Evolutionary conservation across 2,329 filamentous ascomycete genomes (phyloP).

Genomic region (Penicillium olsonii): DNA sequence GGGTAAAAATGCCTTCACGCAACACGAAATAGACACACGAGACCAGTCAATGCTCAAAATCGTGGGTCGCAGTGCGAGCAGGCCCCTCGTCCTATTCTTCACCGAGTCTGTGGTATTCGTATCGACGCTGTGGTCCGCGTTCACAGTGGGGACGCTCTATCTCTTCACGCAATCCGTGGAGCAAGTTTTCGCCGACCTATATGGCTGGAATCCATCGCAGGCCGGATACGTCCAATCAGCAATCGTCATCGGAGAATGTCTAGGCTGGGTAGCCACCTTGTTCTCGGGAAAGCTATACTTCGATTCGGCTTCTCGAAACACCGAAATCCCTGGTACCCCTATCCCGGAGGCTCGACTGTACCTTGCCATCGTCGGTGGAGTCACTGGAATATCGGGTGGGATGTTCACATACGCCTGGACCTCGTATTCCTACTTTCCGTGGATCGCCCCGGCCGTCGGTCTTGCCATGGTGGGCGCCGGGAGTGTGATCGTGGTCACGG

Average conservation of each 20-base stretch:
- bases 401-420: slow-evolving; percentile 43
- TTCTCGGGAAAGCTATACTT: slow-evolving; percentile 32
- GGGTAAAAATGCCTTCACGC: slow-evolving; percentile 28
- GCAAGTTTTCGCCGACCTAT: slow-evolving; percentile 41
- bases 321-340: slow-evolving; percentile 40
- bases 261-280: slow-evolving; percentile 40
- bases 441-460: slow-evolving; percentile 38
- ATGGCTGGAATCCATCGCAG: slow-evolving; percentile 30
- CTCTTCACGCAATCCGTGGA: slow-evolving; percentile 47
- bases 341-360: slow-evolving; percentile 49
- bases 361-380: slow-evolving; percentile 38
- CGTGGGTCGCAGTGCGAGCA: slow-evolving; percentile 38
- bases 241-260: slow-evolving; percentile 44
- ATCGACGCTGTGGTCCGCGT: slow-evolving; percentile 47
- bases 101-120: slow-evolving; percentile 48
- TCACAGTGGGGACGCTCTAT: slow-evolving; percentile 47
- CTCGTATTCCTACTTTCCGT: slow-evolving; percentile 31
- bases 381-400: slow-evolving; percentile 38
- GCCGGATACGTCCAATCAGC: slow-evolving; percentile 45
- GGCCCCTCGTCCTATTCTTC: slow-evolving; percentile 40
- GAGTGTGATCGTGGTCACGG: slow-evolving; percentile 47
- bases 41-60: slow-evolving; percentile 25
- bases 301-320: slow-evolving; percentile 38
- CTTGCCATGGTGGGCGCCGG: slow-evolving; percentile 43
- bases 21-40: slow-evolving; percentile 39